Evolutionary conservation across 768 basidiomycete genomes (phyloP).

Genomic region (Coprinopsis cinerea): DNA sequence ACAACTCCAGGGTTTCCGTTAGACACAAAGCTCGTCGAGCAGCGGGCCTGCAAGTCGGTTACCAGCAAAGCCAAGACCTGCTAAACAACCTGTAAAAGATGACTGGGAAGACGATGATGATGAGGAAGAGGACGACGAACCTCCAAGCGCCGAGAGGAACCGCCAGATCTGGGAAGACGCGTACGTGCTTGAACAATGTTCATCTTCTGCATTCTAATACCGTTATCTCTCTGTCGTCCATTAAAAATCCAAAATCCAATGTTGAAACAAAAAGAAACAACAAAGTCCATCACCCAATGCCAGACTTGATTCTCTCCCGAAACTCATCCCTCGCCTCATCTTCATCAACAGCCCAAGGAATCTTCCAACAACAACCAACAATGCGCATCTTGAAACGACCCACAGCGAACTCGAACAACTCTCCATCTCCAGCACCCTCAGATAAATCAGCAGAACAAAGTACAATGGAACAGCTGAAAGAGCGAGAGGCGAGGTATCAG

Average conservation of each 20-base stretch:
- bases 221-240: neutral
- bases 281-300: constrained; percentile 60
- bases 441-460: constrained; percentile 13
- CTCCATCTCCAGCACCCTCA: constrained; percentile 23
- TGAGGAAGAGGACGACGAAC: constrained; percentile 12
- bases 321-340: constrained; percentile 23
- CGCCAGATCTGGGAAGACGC: constrained; percentile 65
- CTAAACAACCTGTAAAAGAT: constrained; percentile 20
- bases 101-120: constrained; percentile 28
- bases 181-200: constrained; percentile 34
- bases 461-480: constrained; percentile 39
- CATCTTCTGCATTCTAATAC: constrained; percentile 10
- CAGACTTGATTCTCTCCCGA: constrained; percentile 44
- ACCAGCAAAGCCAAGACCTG: too few species aligned
- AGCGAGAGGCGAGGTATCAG: constrained; percentile 68
- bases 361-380: constrained; percentile 47
- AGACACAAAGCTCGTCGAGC: too few species aligned
- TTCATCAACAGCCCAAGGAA: constrained; percentile 47
- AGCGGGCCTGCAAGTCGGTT: too few species aligned
- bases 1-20: constrained; percentile 4
- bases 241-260: neutral
- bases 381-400: constrained; percentile 74
- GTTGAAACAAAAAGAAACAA: constrained; percentile 39
- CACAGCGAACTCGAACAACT: constrained; percentile 26
- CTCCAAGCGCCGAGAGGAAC: constrained; percentile 31